A percentile compares a stretch with the other conserved stretches of the same genome.
phyloP scores from a whole-genome alignment of 768 basidiomycete genomes.

The Leccinum longicurvipes region DNA sequence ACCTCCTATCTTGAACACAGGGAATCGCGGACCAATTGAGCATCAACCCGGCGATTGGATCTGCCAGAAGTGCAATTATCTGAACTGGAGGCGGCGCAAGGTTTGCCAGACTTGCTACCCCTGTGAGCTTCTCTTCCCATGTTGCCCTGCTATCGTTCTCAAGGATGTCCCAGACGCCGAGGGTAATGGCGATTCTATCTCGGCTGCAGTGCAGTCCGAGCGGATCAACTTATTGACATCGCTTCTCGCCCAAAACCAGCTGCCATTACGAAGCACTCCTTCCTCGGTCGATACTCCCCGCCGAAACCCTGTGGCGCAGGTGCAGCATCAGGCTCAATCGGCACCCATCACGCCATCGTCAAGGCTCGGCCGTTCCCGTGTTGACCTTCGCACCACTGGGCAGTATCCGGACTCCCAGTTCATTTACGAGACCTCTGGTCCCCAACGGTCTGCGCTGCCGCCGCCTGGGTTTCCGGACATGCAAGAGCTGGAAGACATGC shows the following conservation, averaged over 20 bases:
- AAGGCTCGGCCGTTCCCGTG: constrained; percentile 47
- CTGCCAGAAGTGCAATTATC: constrained; percentile 79
- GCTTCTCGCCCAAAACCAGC: constrained; percentile 60
- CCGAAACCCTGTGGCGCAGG: constrained; percentile 46
- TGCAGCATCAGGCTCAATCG: constrained; percentile 40
- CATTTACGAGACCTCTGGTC: constrained; percentile 68
- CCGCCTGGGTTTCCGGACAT: constrained; percentile 35
- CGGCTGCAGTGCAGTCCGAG: constrained; percentile 79
- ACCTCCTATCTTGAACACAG: constrained; percentile 86
- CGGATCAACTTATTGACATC: constrained; percentile 77
- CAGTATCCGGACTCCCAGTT: constrained; percentile 46
- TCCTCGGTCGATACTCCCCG: constrained; percentile 25
- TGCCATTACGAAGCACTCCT: constrained; percentile 21
- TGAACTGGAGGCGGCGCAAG: constrained; percentile 85
- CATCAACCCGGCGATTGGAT: constrained; percentile 85
- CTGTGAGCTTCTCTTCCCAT: constrained; percentile 46
- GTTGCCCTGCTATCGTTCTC: constrained; percentile 10
- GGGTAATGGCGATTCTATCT: constrained; percentile 85
- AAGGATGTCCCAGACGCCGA: constrained; percentile 59
- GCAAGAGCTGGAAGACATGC: constrained; percentile 21
- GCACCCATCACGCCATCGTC: constrained; percentile 36
- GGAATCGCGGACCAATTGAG: constrained; percentile 83
- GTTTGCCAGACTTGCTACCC: constrained; percentile 89
- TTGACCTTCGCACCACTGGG: constrained; percentile 38
- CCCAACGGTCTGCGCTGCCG: constrained; percentile 39